These are phyloP conservation scores for Xylariaceae sp. DNA, from an alignment of 2,329 filamentous ascomycete genomes.

Conservation along the genomic window DNA sequence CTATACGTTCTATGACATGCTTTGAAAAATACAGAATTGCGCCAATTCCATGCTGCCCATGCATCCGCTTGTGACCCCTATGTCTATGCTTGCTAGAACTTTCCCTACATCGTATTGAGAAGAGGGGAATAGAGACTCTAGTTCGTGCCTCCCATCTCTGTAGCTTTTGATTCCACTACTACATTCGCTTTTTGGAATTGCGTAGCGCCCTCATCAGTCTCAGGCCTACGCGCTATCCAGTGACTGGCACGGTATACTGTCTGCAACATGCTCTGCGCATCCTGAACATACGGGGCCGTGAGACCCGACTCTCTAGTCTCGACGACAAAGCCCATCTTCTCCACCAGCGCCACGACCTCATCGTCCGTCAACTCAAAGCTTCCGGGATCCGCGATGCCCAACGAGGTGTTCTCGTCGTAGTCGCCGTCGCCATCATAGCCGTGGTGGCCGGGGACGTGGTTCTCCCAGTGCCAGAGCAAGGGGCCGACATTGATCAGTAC, in stretches of 20 bases:
- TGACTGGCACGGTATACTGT: conserved; percentile 80
- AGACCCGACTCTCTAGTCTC: conserved; percentile 65
- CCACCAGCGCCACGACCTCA: conserved; percentile 80
- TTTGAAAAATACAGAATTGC: conserved; percentile 4
- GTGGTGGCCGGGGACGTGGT: conserved; percentile 67
- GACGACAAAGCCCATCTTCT: conserved; percentile 77
- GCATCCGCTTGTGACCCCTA: not conserved
- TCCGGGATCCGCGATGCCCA: conserved; percentile 86
- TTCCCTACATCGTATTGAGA: not conserved
- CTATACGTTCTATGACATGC: conserved; percentile 9
- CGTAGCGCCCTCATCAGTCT: conserved; percentile 1
- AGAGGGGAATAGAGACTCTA: not conserved
- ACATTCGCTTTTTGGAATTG: not conserved
- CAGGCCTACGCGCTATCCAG: conserved; percentile 83
- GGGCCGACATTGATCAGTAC: conserved; percentile 91
- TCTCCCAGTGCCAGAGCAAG: conserved; percentile 94
- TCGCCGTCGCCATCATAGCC: conserved; percentile 59
- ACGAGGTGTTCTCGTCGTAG: conserved; percentile 55
- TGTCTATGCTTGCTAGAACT: not conserved
- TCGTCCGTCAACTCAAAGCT: conserved; percentile 90
- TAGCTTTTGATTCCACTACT: not conserved
- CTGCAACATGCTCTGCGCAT: conserved; percentile 83
- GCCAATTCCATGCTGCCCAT: conserved; percentile 5
- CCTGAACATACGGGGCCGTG: conserved; percentile 86
- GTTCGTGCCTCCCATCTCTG: not conserved